These are phyloP conservation scores for Rhodamnia argentea DNA, from an alignment of 345 rosid species.

Conservation along the genomic window DNA sequence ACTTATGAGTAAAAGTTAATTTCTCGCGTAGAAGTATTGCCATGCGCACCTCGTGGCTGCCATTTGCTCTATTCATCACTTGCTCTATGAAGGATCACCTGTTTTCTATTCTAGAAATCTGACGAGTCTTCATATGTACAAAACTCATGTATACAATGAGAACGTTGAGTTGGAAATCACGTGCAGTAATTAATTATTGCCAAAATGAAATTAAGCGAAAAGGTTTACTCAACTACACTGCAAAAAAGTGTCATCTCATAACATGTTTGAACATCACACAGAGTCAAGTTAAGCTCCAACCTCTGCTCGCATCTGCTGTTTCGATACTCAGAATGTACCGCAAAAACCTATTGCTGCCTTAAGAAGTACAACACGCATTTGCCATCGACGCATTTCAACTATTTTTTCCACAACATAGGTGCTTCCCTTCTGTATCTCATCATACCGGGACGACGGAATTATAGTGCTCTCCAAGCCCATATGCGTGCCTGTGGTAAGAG, in stretches of 20 bases:
- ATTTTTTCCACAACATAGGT: not conserved
- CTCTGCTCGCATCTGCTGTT: not conserved
- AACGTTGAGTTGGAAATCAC: not conserved
- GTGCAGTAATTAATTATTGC: not conserved
- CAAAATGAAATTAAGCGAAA: not conserved
- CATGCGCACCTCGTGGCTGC: not conserved
- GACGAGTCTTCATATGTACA: not conserved
- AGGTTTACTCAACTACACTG: not conserved
- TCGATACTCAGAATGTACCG: not conserved
- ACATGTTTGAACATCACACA: not conserved
- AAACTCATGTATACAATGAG: not conserved
- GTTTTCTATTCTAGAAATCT: not conserved
- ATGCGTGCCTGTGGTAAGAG: constrained; percentile 62
- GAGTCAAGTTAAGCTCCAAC: not conserved
- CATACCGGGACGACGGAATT: constrained; percentile 33
- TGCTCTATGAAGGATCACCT: not conserved
- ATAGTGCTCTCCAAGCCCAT: constrained; percentile 63
- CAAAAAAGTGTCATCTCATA: not conserved
- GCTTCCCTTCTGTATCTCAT: not conserved
- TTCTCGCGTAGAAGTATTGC: no score
- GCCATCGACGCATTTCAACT: not conserved
- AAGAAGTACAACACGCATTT: not conserved
- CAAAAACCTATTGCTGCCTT: not conserved
- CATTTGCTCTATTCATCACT: not conserved
- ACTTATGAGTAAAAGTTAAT: fast-evolving